Evolutionary conservation across 2,329 filamentous ascomycete genomes (phyloP).

Genomic region (Botryotinia calthae): DNA sequence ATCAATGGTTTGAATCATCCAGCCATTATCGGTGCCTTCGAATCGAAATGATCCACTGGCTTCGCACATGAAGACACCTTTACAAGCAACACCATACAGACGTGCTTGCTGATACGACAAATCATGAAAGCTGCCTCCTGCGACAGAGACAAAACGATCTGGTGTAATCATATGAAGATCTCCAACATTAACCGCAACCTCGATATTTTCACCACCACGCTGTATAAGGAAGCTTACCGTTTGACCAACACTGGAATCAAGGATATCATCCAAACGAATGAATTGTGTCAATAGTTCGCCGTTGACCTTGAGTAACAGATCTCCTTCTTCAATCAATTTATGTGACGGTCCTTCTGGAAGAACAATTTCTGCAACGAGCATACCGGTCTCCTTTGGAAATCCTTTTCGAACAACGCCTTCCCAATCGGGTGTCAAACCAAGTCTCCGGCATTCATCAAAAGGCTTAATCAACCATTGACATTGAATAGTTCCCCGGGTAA

Average conservation of each 20-base stretch:
- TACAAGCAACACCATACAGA: slow-evolving; percentile 85
- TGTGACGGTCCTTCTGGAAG: slow-evolving; percentile 87
- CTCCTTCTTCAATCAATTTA: slow-evolving; percentile 85
- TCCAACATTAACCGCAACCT: slow-evolving; percentile 76
- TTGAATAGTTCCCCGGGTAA: slow-evolving; percentile 94
- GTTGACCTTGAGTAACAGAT: slow-evolving; percentile 91
- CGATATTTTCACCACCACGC: slow-evolving; percentile 81
- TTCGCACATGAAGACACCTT: slow-evolving; percentile 93
- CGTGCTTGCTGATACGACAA: slow-evolving; percentile 98
- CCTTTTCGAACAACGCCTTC: slow-evolving; percentile 78
- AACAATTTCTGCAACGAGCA: slow-evolving; percentile 95
- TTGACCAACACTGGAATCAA: slow-evolving; percentile 81
- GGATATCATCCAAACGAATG: slow-evolving; percentile 82
- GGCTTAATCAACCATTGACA: slow-evolving; percentile 96
- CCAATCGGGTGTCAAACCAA: slow-evolving; percentile 82
- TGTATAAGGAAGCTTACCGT: slow-evolving; percentile 81
- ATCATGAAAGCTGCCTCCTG: slow-evolving; percentile 91
- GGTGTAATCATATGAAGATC: slow-evolving; percentile 94
- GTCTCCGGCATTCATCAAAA: slow-evolving; percentile 90
- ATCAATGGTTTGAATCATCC: slow-evolving; percentile 90
- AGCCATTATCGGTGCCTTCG: slow-evolving; percentile 85
- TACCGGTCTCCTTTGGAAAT: slow-evolving; percentile 91
- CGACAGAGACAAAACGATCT: slow-evolving; percentile 90
- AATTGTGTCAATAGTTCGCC: slow-evolving; percentile 92
- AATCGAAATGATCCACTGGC: slow-evolving; percentile 93